Evolutionary conservation across 164 flowering plant genomes (phyloP).

Genomic region (Echeveria elegans): DNA sequence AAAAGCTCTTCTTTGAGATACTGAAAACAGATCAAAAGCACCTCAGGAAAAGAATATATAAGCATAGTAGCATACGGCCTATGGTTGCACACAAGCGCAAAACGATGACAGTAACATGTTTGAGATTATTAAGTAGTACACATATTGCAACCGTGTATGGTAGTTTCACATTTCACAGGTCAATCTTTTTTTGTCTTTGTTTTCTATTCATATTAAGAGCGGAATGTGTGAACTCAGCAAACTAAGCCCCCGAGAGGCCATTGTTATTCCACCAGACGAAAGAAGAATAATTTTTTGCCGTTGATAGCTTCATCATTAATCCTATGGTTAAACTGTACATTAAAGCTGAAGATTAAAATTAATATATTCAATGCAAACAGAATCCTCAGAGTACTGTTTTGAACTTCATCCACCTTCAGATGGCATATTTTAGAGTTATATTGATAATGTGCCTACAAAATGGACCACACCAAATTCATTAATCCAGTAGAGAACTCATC

Average conservation of each 20-base stretch:
- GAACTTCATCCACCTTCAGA: neutral
- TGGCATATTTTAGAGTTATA: too few species aligned
- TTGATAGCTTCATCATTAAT: too few species aligned
- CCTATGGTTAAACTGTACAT: too few species aligned
- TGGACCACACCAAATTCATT: too few species aligned
- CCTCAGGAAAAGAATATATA: neutral
- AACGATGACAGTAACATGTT: too few species aligned
- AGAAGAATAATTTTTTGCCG: too few species aligned
- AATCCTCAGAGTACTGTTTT: neutral
- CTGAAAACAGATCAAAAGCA: conserved; percentile 25
- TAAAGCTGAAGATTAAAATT: too few species aligned
- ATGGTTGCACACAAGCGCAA: too few species aligned
- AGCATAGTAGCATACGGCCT: too few species aligned
- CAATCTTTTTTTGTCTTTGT: neutral
- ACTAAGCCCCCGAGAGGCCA: neutral
- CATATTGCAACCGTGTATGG: neutral
- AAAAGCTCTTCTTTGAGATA: conserved; percentile 66
- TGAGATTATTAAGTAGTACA: neutral
- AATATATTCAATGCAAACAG: neutral
- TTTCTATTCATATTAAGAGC: neutral
- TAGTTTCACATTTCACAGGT: neutral
- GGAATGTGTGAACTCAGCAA: neutral
- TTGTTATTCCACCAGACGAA: neutral
- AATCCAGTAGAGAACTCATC: neutral
- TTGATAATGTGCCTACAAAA: too few species aligned